Evolutionary conservation across 768 basidiomycete species (phyloP), one percentile per base, ranked within the genome.

Genomic region (Lanmaoa pseudosensibilis): DNA sequence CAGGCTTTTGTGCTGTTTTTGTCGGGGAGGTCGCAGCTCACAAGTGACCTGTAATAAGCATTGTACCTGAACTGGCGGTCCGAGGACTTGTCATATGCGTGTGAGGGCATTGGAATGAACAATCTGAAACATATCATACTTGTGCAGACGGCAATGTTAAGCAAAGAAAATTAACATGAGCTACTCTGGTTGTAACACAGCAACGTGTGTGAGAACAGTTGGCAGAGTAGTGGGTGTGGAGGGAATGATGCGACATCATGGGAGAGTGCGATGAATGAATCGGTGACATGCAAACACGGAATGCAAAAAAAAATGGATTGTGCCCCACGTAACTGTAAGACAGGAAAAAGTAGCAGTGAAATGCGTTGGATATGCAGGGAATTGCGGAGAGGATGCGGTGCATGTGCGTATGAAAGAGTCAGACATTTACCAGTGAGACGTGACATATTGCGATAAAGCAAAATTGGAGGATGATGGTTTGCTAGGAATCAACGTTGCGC

Each of bases 301-400:
- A 60, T 63, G 66, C 60, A 52, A 54, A 56, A 55, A 57, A 55
- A 50, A 46, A 45, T 49, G 52, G 59, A 60, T 58, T 57, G 57
- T 56, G 61, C 63, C 49, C 41, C 46, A 15, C 61, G 54, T 55
- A 54, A 45, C 50, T 50, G 60, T 53, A 54, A 57, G 56, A 57
- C 57, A 58, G 52, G 43, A 49, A 59, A 46, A 40, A 23, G 54
- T 57, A 55, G 50, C 53, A 48, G 54, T 67, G 63, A 46, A 48
- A 56, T 70, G 64, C 46, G 62, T 66, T 54, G 63, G 51, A 55
- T 60, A 59, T 69, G 68, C 65, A 39, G 47, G 57, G 52, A 37
- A 38, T 64, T 58, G 66, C 40, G 56, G 54, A 58, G 46, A 51
- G 44, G 53, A 60, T 62, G 58, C 39, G 27, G 54, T 66, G 57